Evolutionary conservation across 768 basidiomycete species (phyloP), one percentile per base, ranked within the genome.

Genomic region (Mycena alexandri): DNA sequence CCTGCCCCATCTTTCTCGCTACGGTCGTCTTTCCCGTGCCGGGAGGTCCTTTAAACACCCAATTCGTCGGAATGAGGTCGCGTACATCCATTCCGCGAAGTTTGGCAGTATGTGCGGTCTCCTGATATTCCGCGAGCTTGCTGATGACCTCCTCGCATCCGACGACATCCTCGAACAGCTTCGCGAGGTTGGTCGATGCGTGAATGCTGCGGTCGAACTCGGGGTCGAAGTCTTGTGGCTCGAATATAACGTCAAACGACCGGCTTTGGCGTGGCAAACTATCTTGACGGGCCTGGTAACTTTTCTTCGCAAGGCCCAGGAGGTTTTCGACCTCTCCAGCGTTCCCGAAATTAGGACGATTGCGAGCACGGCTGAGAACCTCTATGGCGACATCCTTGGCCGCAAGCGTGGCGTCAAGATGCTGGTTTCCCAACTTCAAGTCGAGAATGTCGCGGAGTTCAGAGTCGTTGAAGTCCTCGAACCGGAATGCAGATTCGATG

Each of bases 1-100:
- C 82, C 57, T 86, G 79, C 0, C 85, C 85, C 68, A 87, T 79
- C 66, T 86, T 86, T 6, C 86, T 76, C 0, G 85, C 85, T 0
- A 81, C 83, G 0, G 84, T 86, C 13, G 86, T 87, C 57, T 87
- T 86, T 2, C 86, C 85, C 0, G 85, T 87, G 0, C 85, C 86
- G 86, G 90, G 91, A 7, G 90, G 91, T 0, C 91, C 90, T 71
- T 89, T 91, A 82, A 92, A 91, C 2, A 92, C 77, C 80, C 91
- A 92, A 60, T 84, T 90, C 21, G 86, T 90, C 0, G 90, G 90
- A 44, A 91, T 84, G 17, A 82, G 79, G n/a, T 84, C 79, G 5
- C 84, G 80, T 21, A 81, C 75, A 65, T 89, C 84, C 41, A 80
- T 73, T 3, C 81, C 80, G 34, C 78, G 74, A 0, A 69, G 71